Percentiles rank a stretch among this genome's conserved stretches.
phyloP scores from a whole-genome alignment of 768 basidiomycete genomes.

The Boletus sp. region DNA sequence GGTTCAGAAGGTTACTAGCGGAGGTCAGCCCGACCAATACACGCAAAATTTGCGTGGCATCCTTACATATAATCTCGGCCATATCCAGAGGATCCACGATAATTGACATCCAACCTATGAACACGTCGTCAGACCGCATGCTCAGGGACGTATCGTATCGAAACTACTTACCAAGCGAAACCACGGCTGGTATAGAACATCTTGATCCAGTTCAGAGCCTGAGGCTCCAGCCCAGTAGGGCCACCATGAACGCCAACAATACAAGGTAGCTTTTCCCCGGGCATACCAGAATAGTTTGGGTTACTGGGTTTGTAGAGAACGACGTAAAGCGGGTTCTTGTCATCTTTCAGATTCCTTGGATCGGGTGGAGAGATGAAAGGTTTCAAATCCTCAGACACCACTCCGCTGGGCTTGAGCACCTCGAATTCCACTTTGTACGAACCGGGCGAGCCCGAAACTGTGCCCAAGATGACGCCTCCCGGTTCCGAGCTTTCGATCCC shows the following conservation, averaged over 20 bases:
- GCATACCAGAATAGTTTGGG: constrained; percentile 46
- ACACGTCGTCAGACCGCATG: constrained; percentile 4
- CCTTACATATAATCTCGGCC: constrained; percentile 60
- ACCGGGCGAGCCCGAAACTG: background rate
- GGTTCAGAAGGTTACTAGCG: constrained; percentile 47
- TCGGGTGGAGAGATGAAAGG: constrained; percentile 14
- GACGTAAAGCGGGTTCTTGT: constrained; percentile 41
- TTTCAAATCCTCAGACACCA: constrained; percentile 1
- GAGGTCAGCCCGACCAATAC: constrained; percentile 3
- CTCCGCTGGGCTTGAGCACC: constrained; percentile 11
- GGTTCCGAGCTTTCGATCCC: background rate
- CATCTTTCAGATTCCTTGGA: background rate
- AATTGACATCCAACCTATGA: constrained; percentile 67
- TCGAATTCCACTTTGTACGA: background rate
- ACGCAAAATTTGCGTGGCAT: background rate
- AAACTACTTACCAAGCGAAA: constrained; percentile 56
- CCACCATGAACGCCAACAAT: constrained; percentile 68
- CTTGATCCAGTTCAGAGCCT: constrained; percentile 49
- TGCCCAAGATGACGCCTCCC: background rate
- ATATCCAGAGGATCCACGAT: constrained; percentile 71
- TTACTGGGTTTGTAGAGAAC: constrained; percentile 65
- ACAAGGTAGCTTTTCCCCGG: constrained; percentile 62
- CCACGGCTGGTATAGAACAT: constrained; percentile 70
- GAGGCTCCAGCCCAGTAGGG: constrained; percentile 49
- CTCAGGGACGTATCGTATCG: background rate